phyloP scores from a whole-genome alignment of 2,329 filamentous ascomycete species.

The Talaromyces marneffei region DNA sequence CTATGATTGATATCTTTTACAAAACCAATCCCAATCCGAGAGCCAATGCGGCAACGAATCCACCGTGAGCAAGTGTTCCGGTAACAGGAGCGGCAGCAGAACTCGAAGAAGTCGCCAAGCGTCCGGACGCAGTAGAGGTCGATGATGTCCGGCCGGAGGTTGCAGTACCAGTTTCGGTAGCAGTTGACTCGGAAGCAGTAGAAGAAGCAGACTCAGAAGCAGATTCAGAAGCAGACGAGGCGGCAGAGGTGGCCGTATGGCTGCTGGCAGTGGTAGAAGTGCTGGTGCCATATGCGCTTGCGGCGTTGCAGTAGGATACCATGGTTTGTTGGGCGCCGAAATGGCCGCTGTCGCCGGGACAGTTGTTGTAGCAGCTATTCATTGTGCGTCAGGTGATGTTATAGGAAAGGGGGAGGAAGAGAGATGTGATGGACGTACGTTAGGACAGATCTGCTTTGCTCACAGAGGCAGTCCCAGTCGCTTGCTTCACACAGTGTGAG shows the following conservation, averaged over 20 bases:
- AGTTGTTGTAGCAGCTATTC: constrained; percentile 59
- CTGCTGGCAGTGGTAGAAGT: constrained; percentile 12
- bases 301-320: constrained; percentile 39
- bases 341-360: constrained; percentile 45
- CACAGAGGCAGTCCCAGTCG: constrained; percentile 55
- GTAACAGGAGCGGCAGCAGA: constrained; percentile 13
- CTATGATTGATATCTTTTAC: not conserved
- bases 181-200: constrained; percentile 10
- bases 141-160: not conserved
- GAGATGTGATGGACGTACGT: constrained; percentile 33
- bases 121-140: not conserved
- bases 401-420: constrained; percentile 12
- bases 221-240: constrained; percentile 9
- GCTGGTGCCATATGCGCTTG: constrained; percentile 31
- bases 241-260: constrained; percentile 8
- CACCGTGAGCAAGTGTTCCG: constrained; percentile 16
- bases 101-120: not conserved
- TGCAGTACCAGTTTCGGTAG: constrained; percentile 13
- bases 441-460: constrained; percentile 48
- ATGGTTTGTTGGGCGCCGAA: constrained; percentile 29
- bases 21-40: constrained; percentile 16
- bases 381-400: not conserved
- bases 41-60: constrained; percentile 24
- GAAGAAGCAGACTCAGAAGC: constrained; percentile 15
- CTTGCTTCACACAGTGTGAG: constrained; percentile 41